Percentiles rank a stretch among this genome's conserved stretches.
phyloP scores from a whole-genome alignment of 2,329 filamentous ascomycete genomes.

The Clarireedia sp. region DNA sequence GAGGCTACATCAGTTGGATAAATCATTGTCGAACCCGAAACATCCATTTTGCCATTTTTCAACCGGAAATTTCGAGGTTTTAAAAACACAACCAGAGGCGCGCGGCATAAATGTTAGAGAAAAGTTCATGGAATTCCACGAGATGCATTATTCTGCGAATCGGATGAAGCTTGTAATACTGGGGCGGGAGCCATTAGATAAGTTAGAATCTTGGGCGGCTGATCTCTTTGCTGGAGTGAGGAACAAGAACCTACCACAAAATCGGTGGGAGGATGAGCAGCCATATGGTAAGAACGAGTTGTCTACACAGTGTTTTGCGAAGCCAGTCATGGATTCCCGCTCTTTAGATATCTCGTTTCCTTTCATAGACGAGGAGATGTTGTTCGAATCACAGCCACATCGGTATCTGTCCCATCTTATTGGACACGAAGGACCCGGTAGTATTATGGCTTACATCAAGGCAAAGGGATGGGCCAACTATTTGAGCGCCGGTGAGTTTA shows the following conservation, averaged over 20 bases:
- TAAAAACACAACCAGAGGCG: constrained; percentile 60
- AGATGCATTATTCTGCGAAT: constrained; percentile 66
- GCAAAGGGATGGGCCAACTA: constrained; percentile 65
- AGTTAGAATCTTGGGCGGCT: constrained; percentile 58
- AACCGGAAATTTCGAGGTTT: constrained; percentile 61
- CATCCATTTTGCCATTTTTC: constrained; percentile 70
- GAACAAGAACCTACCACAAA: constrained; percentile 58
- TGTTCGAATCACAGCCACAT: constrained; percentile 60
- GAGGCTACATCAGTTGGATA: constrained; percentile 63
- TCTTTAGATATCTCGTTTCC: constrained; percentile 60
- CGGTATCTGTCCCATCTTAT: constrained; percentile 66
- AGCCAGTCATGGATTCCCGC: constrained; percentile 64
- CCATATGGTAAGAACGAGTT: constrained; percentile 54
- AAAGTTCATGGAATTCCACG: constrained; percentile 66
- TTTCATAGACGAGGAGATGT: constrained; percentile 59
- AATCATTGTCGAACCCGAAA: constrained; percentile 58
- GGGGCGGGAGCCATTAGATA: constrained; percentile 58
- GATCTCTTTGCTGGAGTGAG: constrained; percentile 60
- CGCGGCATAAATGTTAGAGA: constrained; percentile 61
- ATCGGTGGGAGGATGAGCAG: constrained; percentile 57
- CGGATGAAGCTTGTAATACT: constrained; percentile 66
- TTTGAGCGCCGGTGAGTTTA: constrained; percentile 43
- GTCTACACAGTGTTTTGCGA: constrained; percentile 58
- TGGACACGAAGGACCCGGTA: constrained; percentile 67
- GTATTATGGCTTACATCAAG: constrained; percentile 65